phyloP scores from a whole-genome alignment of 2,329 filamentous ascomycete species.

The Aschersonia sp. region DNA sequence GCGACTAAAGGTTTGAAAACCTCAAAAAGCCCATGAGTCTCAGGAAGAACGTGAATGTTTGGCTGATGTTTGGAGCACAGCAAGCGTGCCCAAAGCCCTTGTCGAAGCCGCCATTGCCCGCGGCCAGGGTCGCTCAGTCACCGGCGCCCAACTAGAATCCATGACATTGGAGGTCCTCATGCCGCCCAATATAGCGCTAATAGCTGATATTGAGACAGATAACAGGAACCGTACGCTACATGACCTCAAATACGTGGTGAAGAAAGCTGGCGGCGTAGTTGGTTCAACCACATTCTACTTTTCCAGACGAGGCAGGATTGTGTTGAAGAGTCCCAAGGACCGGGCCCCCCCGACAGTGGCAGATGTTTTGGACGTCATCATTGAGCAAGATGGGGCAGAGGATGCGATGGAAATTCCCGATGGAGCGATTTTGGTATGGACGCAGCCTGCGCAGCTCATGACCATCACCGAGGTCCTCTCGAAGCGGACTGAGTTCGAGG shows the following conservation, averaged over 20 bases:
- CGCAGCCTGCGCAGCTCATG: conserved; percentile 17
- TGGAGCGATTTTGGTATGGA: conserved; percentile 51
- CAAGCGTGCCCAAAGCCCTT: conserved; percentile 65
- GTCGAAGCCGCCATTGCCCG: conserved; percentile 80
- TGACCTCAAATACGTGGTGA: conserved; percentile 58
- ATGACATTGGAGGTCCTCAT: conserved; percentile 70
- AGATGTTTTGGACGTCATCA: conserved; percentile 63
- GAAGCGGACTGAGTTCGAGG: conserved; percentile 46
- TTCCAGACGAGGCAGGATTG: conserved; percentile 59
- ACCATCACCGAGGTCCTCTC: conserved; percentile 33
- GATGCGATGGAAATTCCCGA: conserved; percentile 55
- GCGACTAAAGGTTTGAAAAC: conserved; percentile 56
- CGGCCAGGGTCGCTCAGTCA: conserved; percentile 68
- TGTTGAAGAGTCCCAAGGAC: conserved; percentile 43
- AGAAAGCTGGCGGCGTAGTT: conserved; percentile 52
- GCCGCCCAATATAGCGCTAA: conserved; percentile 59
- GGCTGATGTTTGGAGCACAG: conserved; percentile 12
- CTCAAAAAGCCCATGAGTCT: not conserved
- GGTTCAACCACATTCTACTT: conserved; percentile 78
- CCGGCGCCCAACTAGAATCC: conserved; percentile 61
- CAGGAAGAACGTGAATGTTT: not conserved
- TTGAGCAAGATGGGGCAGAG: conserved; percentile 65
- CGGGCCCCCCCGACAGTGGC: conserved; percentile 39
- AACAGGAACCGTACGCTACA: conserved; percentile 59
- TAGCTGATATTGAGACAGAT: conserved; percentile 79